Evolutionary conservation across 257 asterid genomes (phyloP).

Genomic region (Fraxinus excelsior): DNA sequence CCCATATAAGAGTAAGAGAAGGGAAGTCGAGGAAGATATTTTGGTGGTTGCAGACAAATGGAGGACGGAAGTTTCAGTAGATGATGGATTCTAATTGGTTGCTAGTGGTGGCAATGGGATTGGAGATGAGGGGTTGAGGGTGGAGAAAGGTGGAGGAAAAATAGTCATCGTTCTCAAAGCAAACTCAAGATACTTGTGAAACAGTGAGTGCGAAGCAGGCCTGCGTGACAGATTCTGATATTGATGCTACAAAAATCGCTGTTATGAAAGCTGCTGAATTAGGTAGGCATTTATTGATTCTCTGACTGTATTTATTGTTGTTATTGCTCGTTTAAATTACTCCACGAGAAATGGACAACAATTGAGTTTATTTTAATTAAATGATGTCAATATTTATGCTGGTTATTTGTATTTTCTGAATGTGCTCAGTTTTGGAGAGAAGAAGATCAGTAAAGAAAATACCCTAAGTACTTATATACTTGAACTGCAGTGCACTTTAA

Average conservation of each 20-base stretch:
- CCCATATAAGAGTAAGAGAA: too few relatives aligned
- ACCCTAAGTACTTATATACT: neutral
- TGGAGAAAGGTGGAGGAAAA: too few relatives aligned
- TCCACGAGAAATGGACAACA: neutral
- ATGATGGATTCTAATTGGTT: too few relatives aligned
- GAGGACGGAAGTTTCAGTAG: too few relatives aligned
- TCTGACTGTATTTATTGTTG: neutral
- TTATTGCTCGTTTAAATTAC: neutral
- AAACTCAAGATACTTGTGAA: slow-evolving; percentile 27
- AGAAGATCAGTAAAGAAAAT: neutral
- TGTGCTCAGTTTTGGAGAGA: neutral
- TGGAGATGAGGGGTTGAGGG: too few relatives aligned
- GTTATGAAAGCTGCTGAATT: slow-evolving; percentile 97
- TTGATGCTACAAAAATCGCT: slow-evolving; percentile 88
- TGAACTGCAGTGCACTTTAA: neutral
- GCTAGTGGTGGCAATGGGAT: too few relatives aligned
- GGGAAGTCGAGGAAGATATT: too few relatives aligned
- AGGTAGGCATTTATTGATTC: slow-evolving; percentile 42
- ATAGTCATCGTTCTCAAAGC: slow-evolving; percentile 26
- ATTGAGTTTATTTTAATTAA: neutral
- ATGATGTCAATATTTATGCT: neutral
- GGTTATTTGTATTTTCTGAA: neutral
- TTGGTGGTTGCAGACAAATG: too few relatives aligned
- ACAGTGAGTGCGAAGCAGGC: slow-evolving; percentile 56
- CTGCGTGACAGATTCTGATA: slow-evolving; percentile 71